Evolutionary conservation across 805 yeast species (phyloP).

Genomic region (Zygosaccharomyces bisporus): DNA sequence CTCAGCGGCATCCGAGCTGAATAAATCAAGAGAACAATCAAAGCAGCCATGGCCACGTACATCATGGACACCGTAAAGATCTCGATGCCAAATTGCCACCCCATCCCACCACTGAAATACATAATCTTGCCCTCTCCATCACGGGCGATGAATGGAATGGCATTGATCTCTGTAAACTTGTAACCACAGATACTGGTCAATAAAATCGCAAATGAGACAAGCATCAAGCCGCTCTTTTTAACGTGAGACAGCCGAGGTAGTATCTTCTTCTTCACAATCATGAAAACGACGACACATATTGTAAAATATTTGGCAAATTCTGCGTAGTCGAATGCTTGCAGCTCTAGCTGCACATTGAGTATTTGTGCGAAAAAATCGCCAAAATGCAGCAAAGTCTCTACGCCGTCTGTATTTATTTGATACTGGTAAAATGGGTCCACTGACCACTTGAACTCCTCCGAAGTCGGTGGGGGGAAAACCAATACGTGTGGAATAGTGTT

Average conservation of each 20-base stretch:
- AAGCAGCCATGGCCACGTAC: slow-evolving; percentile 46
- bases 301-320: slow-evolving; percentile 46
- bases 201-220: slow-evolving; percentile 42
- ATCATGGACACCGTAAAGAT: slow-evolving; percentile 48
- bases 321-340: slow-evolving; percentile 43
- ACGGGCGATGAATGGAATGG: slow-evolving; percentile 58
- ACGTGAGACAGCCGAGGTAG: slow-evolving; percentile 31
- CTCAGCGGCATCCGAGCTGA: slow-evolving; percentile 31
- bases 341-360: slow-evolving; percentile 42
- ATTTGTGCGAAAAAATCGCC: slow-evolving; percentile 51
- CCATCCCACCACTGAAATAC: slow-evolving; percentile 59
- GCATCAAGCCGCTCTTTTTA: slow-evolving; percentile 29
- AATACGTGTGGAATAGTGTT: slow-evolving; percentile 62
- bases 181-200: slow-evolving; percentile 54
- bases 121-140: slow-evolving; percentile 49
- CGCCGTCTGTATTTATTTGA: slow-evolving; percentile 29
- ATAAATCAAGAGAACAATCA: slow-evolving; percentile 41
- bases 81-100: slow-evolving; percentile 71
- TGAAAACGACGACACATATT: slow-evolving; percentile 43
- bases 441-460: slow-evolving; percentile 30
- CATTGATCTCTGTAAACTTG: slow-evolving; percentile 57
- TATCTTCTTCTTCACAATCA: slow-evolving; percentile 48
- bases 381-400: slow-evolving; percentile 43
- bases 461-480: slow-evolving; percentile 52
- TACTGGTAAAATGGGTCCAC: slow-evolving; percentile 38